A percentile compares a stretch with the other conserved stretches of the same genome.
These are phyloP conservation scores for Blyttiomyces sp. DNA, from an alignment of 371 early-diverging fungal genomes.

Conservation along the genomic window DNA sequence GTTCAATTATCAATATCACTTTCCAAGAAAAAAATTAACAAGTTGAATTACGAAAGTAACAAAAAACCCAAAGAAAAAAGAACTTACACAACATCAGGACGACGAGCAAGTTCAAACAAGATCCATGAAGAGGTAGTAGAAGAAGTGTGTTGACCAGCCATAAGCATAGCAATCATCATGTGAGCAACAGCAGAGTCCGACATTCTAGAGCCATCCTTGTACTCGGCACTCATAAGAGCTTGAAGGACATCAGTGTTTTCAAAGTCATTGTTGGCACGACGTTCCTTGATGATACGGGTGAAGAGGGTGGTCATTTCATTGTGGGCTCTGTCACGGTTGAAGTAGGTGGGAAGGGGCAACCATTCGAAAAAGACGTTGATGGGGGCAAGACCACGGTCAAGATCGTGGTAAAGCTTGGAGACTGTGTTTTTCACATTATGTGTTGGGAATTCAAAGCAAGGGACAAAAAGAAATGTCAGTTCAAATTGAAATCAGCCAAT, in stretches of 20 bases:
- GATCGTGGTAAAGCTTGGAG: conserved; percentile 88
- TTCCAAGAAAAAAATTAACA: neutral
- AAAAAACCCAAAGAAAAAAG: conserved; percentile 24
- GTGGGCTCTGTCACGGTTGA: conserved; percentile 83
- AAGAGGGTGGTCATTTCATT: conserved; percentile 77
- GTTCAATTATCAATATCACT: neutral
- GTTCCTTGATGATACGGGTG: conserved; percentile 73
- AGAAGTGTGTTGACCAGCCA: conserved; percentile 96
- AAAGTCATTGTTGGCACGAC: conserved; percentile 57
- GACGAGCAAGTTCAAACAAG: conserved; percentile 77
- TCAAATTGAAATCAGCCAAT: neutral
- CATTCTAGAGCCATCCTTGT: conserved; percentile 77
- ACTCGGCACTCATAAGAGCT: conserved; percentile 77
- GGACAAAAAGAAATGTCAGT: too few species aligned
- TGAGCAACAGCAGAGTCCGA: conserved; percentile 80
- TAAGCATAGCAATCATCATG: conserved; percentile 92
- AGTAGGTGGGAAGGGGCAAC: conserved; percentile 78
- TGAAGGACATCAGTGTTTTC: conserved; percentile 72
- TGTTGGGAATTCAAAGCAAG: too few species aligned
- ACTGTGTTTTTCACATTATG: conserved; percentile 49
- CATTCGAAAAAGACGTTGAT: conserved; percentile 88
- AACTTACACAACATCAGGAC: conserved; percentile 56
- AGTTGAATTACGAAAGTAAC: neutral
- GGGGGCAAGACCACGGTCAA: conserved; percentile 92
- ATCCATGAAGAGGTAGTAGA: conserved; percentile 94